Percentiles rank a stretch among this genome's conserved stretches.
phyloP scores from a whole-genome alignment of 2,329 filamentous ascomycete genomes.

The Aspergillus persii region DNA sequence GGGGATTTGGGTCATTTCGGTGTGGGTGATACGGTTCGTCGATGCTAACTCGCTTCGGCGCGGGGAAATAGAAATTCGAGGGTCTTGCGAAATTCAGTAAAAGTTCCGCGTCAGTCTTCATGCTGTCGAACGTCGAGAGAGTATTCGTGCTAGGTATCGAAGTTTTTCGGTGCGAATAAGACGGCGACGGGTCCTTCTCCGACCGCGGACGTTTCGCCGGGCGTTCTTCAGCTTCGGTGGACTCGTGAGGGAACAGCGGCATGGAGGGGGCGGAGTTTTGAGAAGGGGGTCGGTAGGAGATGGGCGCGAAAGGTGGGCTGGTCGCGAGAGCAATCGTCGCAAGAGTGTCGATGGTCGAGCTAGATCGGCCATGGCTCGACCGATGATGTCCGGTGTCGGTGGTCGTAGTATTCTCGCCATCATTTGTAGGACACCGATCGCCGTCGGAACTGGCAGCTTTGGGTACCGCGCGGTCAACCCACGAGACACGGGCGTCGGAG shows the following conservation, averaged over 20 bases:
- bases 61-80: slow-evolving; percentile 29
- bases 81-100: slow-evolving; percentile 46
- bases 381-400: slow-evolving; percentile 26
- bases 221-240: slow-evolving; percentile 40
- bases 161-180: slow-evolving; percentile 28
- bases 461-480: slow-evolving; percentile 28
- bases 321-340: slow-evolving; percentile 52
- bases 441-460: slow-evolving; percentile 25
- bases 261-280: slow-evolving; percentile 23
- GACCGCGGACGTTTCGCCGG: slow-evolving; percentile 62
- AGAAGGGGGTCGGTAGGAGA: slow-evolving; percentile 32
- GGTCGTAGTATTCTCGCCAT: slow-evolving; percentile 19
- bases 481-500: slow-evolving; percentile 29
- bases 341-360: slow-evolving; percentile 49
- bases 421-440: slow-evolving; percentile 20
- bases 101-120: slow-evolving; percentile 49
- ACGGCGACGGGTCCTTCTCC: slow-evolving; percentile 51
- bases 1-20: slow-evolving; percentile 21
- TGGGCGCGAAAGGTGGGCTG: slow-evolving; percentile 43
- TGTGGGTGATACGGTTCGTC: slow-evolving; percentile 30
- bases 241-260: slow-evolving; percentile 30
- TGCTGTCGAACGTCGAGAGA: slow-evolving; percentile 36
- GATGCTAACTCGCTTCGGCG: slow-evolving; percentile 31
- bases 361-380: slow-evolving; percentile 43
- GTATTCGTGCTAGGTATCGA: slow-evolving; percentile 30